Evolutionary conservation across 805 yeast genomes (phyloP).

Genomic region (Suhomyces kilbournensis): DNA sequence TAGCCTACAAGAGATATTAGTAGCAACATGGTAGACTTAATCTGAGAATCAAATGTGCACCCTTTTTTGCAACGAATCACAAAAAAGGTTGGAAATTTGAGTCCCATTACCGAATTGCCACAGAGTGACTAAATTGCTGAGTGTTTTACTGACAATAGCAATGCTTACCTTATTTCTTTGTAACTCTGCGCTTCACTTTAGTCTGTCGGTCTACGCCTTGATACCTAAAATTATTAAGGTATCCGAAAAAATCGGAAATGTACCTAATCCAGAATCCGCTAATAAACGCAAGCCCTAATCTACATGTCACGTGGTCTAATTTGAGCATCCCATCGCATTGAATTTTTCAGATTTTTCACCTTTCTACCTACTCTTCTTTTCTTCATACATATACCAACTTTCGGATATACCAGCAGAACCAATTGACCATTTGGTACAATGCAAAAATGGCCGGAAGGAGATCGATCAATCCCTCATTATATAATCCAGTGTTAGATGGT

Average conservation of each 20-base stretch:
- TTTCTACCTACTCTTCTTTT: conserved; percentile 7
- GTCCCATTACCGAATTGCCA: background rate
- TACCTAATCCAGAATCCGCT: background rate
- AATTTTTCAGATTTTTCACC: background rate
- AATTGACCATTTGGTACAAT: conserved; percentile 36
- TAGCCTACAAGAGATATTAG: background rate
- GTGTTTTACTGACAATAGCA: background rate
- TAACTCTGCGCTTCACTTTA: background rate
- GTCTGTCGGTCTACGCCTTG: background rate
- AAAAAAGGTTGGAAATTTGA: background rate
- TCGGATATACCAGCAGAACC: conserved; percentile 49
- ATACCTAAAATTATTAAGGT: background rate
- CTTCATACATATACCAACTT: conserved; percentile 32
- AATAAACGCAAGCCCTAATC: background rate
- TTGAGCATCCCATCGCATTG: background rate
- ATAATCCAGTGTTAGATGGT: conserved; percentile 29
- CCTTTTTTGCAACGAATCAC: background rate
- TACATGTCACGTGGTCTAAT: background rate
- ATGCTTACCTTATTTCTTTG: background rate
- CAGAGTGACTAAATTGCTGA: background rate
- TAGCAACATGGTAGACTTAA: background rate
- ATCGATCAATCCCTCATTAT: conserved; percentile 26
- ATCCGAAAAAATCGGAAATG: background rate
- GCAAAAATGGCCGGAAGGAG: conserved; percentile 53
- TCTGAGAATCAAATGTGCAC: background rate